Evolutionary conservation across 2,329 filamentous ascomycete species (phyloP), one percentile per base, ranked within the genome.

Genomic region (Paraphaeosphaeria minitans): DNA sequence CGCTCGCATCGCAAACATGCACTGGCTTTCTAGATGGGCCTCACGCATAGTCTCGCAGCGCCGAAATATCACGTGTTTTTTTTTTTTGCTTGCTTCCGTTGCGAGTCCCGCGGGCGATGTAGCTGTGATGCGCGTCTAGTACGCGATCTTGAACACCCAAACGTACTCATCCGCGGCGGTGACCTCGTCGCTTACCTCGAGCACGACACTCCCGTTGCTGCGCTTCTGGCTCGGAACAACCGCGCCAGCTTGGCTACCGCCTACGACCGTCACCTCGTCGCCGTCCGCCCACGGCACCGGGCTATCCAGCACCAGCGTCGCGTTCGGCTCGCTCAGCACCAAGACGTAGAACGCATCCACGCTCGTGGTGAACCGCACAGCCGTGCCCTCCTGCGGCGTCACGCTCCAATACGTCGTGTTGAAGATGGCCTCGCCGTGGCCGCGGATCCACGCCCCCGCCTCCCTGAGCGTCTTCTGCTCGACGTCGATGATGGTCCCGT

Each of bases 321-420:
- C 67, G n/a, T 69, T 56, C 4, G 82, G 83, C 48, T 75, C 75
- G 4, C 76, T 73, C 41, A 86, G 63, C 1, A 79, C 77, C 19
- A 80, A 61, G 39, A 85, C 74, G 62, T 85, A 86, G 58, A 86
- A 86, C 0, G 84, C 83, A 14, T 83, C 79, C 0, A 72, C 55
- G 0, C 78, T 84, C 62, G 80, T 79, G 3, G 84, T 85, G 64
- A 85, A 86, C 4, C 84, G 70, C 0, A 85, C 67, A 4, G 78
- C 70, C 0, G 72, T 72, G 0, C 79, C 78, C 49, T 82, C 81
- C 16, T 79, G 73, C 0, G 82, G 77, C 5, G 74, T 77, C 2
- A 83, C 70, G 61, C 81, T 81, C 82, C 82, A 85, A 65, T 84
- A 85, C 1, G 80, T 84, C 4, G 85, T 87, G 56, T 84, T 82